These are phyloP conservation scores for Megacollybia platyphylla DNA, from an alignment of 1,284 basidiomycete genomes.

Conservation along the genomic window DNA sequence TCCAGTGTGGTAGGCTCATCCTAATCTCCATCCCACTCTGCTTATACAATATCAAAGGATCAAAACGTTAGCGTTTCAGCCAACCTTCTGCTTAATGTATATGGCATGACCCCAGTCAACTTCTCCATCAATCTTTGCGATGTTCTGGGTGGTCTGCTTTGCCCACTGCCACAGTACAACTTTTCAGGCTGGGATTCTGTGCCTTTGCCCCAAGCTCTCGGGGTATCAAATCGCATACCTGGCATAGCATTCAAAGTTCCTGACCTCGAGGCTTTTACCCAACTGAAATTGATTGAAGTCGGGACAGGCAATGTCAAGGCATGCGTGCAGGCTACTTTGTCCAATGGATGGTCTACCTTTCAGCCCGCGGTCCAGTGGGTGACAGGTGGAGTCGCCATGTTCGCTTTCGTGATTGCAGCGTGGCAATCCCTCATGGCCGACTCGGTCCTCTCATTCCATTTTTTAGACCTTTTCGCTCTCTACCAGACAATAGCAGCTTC, in stretches of 20 bases:
- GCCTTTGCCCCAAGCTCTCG: conserved; percentile 50
- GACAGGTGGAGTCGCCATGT: conserved; percentile 58
- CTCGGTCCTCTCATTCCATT: conserved; percentile 40
- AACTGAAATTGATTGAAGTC: conserved; percentile 64
- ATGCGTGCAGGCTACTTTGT: conserved; percentile 84
- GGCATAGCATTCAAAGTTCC: conserved; percentile 79
- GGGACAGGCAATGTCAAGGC: conserved; percentile 64
- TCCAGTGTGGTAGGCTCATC: conserved; percentile 50
- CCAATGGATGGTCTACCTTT: conserved; percentile 80
- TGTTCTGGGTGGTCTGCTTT: conserved; percentile 67
- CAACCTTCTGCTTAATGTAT: conserved; percentile 70
- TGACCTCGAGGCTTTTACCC: conserved; percentile 84
- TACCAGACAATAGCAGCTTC: conserved; percentile 75
- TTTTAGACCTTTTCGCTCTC: conserved; percentile 74
- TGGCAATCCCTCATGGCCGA: conserved; percentile 47
- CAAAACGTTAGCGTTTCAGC: conserved; percentile 69
- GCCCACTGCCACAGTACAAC: conserved; percentile 79
- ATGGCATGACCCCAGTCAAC: conserved; percentile 71
- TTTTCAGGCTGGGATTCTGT: conserved; percentile 76
- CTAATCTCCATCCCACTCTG: conserved; percentile 9
- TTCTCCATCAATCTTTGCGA: conserved; percentile 69
- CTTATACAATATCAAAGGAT: conserved; percentile 30
- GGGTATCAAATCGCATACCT: conserved; percentile 50
- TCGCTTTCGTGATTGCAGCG: conserved; percentile 55
- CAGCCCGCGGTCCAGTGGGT: conserved; percentile 71